A percentile compares a stretch with the other conserved stretches of the same genome.
Evolutionary conservation across 139 green algal genomes (phyloP).

Genomic region (Coccomyxa sp.): DNA sequence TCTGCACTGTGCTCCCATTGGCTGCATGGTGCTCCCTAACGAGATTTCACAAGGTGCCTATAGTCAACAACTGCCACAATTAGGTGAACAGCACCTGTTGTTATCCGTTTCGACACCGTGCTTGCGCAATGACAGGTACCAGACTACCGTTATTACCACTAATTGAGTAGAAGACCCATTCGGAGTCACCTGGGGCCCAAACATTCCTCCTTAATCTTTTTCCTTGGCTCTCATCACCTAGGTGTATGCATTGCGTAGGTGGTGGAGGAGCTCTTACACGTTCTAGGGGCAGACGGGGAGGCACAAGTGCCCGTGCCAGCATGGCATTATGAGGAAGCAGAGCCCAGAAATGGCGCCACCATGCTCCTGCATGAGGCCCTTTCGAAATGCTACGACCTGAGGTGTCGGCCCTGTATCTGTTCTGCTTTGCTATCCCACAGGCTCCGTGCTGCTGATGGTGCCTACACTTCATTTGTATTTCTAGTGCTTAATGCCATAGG

Average conservation of each 20-base stretch:
- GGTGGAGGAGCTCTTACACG: conserved; percentile 64
- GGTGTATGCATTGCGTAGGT: conserved; percentile 23
- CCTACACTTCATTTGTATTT: not conserved
- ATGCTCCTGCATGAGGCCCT: conserved; percentile 59
- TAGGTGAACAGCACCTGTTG: too few species aligned
- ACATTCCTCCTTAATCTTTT: too few species aligned
- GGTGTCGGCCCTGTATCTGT: conserved; percentile 7
- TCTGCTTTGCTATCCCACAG: too few species aligned
- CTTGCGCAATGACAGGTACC: too few species aligned
- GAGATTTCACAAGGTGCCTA: not conserved
- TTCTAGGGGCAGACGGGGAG: conserved; percentile 27
- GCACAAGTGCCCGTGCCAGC: conserved; percentile 39
- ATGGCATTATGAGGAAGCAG: conserved; percentile 72
- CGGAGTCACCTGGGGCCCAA: not conserved
- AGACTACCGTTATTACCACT: too few species aligned
- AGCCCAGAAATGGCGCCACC: not conserved
- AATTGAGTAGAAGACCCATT: too few species aligned
- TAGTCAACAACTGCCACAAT: too few species aligned
- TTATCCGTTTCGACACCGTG: too few species aligned
- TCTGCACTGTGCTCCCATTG: not conserved
- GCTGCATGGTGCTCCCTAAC: not conserved
- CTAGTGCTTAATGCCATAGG: not conserved
- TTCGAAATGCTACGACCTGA: conserved; percentile 72
- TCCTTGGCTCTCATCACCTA: too few species aligned
- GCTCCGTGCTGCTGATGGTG: too few species aligned